Base-by-base conservation (phyloP, 2,329 filamentous ascomycete genomes). In the Botryotinia convoluta region DNA sequence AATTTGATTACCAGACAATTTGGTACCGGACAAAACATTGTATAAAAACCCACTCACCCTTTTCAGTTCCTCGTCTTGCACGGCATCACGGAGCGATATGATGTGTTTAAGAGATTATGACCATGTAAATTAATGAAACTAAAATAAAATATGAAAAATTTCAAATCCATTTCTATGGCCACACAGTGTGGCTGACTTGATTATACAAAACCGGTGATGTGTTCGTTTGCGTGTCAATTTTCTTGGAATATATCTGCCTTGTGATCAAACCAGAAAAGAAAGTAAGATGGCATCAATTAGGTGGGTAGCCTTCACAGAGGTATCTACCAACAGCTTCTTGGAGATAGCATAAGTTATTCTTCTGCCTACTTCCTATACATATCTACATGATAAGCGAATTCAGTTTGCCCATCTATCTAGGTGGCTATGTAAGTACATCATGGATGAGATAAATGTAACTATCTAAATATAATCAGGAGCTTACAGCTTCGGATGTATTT, bases 31-130 rank as follows among this genome's bases (percentile, higher is more conserved):
- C 72, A 73, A 63, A 76, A 77, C 74, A 75, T 77, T 80, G 78
- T 80, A 79, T 78, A 80, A 80, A 72, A 80, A 78, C 72, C 78
- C 77, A 77, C 78, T 79, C 77, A 76, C 65, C 76, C 74, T 73
- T 78, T 77, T 79, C 79, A 75, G 72, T 71, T 73, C 73, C 65
- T 76, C 78, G 77, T 80, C 76, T 78, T 68, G 77, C 74, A 72
- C 77, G 75, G 62, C 71, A 61, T 77, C 76, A 76, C 73, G 75
- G 75, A 78, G 77, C 77, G 76, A 77, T 75, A 76, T 77, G 76
- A 74, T 77, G 76, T 76, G 74, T 76, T 74, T 32, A 69, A 69
- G 63, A 72, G 71, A 60, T n/a, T 69, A 72, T 74, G 67, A 74
- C 71, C 51, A 77, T 78, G 76, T 78, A 80, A 74, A 78, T 75